Percentiles rank a stretch among this genome's conserved stretches.
Evolutionary conservation across 371 early-diverging fungal species (phyloP).

Genomic region (Syncephalastrum contaminatum): DNA sequence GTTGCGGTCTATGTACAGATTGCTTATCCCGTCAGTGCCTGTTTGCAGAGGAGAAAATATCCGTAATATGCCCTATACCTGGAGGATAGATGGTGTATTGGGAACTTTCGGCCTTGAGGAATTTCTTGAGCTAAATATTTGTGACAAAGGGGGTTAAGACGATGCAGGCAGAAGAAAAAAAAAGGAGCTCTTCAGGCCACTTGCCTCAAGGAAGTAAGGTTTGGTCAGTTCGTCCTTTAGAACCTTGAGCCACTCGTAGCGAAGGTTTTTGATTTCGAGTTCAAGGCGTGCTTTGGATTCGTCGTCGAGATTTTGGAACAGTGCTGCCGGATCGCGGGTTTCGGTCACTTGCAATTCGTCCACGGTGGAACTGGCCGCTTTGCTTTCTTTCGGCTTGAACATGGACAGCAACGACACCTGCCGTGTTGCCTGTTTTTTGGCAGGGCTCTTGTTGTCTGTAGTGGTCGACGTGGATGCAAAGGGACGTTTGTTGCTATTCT

Average conservation of each 20-base stretch:
- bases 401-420: conserved; percentile 33
- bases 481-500: conserved; percentile 20
- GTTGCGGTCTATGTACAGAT: conserved; percentile 28
- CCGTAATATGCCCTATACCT: conserved; percentile 26
- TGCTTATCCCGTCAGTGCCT: not conserved
- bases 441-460: conserved; percentile 1
- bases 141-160: conserved; percentile 1
- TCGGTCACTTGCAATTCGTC: conserved; percentile 2
- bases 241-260: conserved; percentile 74
- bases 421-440: conserved; percentile 14
- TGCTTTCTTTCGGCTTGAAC: conserved; percentile 27
- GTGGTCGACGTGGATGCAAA: conserved; percentile 5
- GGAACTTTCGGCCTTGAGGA: conserved; percentile 54
- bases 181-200: not conserved
- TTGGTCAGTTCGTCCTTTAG: conserved; percentile 71
- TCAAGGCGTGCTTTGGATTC: conserved; percentile 55
- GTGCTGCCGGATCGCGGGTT: conserved; percentile 6
- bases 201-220: conserved; percentile 74
- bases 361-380: conserved; percentile 7
- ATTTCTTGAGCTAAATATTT: conserved; percentile 61
- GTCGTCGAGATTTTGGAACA: conserved; percentile 27
- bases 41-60: not conserved
- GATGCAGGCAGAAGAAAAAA: conserved; percentile 3
- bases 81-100: conserved; percentile 74
- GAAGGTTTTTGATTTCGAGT: conserved; percentile 75